These are phyloP conservation scores for Dothistroma septosporum DNA, from an alignment of 2,329 filamentous ascomycete species.

Conservation along the genomic window DNA sequence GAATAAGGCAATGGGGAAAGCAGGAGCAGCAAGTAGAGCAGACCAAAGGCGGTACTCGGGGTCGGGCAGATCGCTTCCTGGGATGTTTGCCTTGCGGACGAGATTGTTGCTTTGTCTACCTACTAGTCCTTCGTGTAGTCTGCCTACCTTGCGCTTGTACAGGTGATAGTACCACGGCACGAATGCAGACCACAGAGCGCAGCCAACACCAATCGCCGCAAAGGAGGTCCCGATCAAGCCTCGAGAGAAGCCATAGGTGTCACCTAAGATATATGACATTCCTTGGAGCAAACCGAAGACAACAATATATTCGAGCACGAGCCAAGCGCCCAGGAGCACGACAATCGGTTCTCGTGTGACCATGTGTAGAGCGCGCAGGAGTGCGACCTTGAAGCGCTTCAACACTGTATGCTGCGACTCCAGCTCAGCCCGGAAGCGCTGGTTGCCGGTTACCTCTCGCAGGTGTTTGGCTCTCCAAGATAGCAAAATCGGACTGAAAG, in stretches of 20 bases:
- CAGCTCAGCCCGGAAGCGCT: slow-evolving; percentile 22
- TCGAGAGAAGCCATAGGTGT: slow-evolving; percentile 40
- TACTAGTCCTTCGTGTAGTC: slow-evolving; percentile 19
- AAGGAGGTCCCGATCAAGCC: slow-evolving; percentile 46
- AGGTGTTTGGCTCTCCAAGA: slow-evolving; percentile 34
- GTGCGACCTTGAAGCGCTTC: slow-evolving; percentile 16
- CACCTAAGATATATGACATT: slow-evolving; percentile 47
- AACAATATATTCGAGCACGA: slow-evolving; percentile 51
- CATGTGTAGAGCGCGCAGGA: slow-evolving; percentile 23
- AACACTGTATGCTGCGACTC: slow-evolving; percentile 18
- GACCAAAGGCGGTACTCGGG: slow-evolving; percentile 43
- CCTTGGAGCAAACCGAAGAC: slow-evolving; percentile 54
- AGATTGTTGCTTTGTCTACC: slow-evolving; percentile 7
- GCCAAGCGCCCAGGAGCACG: slow-evolving; percentile 47
- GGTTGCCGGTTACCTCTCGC: slow-evolving; percentile 21
- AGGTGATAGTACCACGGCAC: slow-evolving; percentile 17
- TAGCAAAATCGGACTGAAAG: slow-evolving; percentile 40
- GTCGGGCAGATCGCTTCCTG: slow-evolving; percentile 19
- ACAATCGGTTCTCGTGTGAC: slow-evolving; percentile 41
- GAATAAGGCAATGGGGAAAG: slow-evolving; percentile 47
- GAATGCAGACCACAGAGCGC: slow-evolving; percentile 24
- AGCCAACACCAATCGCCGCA: slow-evolving; percentile 41
- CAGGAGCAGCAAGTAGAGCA: slow-evolving; percentile 41
- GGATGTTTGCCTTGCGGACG: slow-evolving; percentile 13
- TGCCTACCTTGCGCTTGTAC: slow-evolving; percentile 24